A percentile compares a stretch with the other conserved stretches of the same genome.
Conservation (phyloP, 495 filamentous ascomycete species). For the Aspergillus ostianus region DNA sequence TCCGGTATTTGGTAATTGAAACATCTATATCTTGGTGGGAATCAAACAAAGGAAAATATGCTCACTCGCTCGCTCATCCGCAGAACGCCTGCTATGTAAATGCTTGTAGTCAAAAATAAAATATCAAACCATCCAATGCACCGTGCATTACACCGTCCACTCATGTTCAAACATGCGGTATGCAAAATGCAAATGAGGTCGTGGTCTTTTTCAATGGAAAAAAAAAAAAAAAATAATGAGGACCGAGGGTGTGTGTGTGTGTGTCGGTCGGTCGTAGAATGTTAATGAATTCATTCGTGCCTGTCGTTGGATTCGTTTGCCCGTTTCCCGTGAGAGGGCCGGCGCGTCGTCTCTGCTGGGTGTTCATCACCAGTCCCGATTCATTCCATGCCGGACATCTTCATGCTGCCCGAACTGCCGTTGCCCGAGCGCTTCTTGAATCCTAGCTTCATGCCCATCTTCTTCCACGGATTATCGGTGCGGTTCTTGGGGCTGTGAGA, state of each 20-base stretch:
- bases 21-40: slow-evolving; percentile 19
- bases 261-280: not conserved
- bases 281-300: not conserved
- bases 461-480: slow-evolving; percentile 72
- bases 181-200: slow-evolving; percentile 11
- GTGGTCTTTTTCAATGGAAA: slow-evolving; percentile 1
- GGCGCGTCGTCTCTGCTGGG: not conserved
- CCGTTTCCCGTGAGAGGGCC: not conserved
- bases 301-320: not conserved
- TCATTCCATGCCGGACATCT: slow-evolving; percentile 29
- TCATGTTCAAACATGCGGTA: slow-evolving; percentile 16
- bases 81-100: slow-evolving; percentile 18
- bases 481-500: slow-evolving; percentile 51
- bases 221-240: not conserved
- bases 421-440: slow-evolving; percentile 58
- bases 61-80: slow-evolving; percentile 20
- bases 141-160: slow-evolving; percentile 25
- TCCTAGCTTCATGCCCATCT: slow-evolving; percentile 75
- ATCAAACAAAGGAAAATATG: slow-evolving; percentile 20
- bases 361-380: not conserved
- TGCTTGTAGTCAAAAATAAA: slow-evolving; percentile 16
- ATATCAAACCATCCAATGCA: slow-evolving; percentile 30
- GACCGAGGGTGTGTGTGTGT: too few species aligned
- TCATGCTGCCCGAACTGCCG: slow-evolving; percentile 31
- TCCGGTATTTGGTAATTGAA: not conserved